Base-by-base conservation (phyloP, 2,329 filamentous ascomycete genomes). In the Colletotrichum aenigma region DNA sequence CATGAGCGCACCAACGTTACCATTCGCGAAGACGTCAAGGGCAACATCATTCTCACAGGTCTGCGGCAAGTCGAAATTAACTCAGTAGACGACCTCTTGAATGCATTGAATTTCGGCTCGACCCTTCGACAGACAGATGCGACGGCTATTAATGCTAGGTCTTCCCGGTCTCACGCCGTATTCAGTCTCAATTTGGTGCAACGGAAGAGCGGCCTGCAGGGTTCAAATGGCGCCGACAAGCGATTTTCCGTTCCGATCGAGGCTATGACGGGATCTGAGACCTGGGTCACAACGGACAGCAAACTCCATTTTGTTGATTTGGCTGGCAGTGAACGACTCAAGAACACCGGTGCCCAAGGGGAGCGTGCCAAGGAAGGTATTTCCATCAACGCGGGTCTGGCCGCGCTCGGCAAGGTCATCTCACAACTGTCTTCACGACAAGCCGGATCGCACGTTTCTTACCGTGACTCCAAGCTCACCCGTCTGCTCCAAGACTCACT, bases 271-370 rank as follows among this genome's bases (percentile, higher is more conserved):
- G 90, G 91, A 28, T 91, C 93, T 21, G 91, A 93, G 38, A 89
- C 90, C 65, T 92, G 91, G 85, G 90, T 98, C 56, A 98, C 96
- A 0, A 94, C 97, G 12, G 97, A 99, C 84, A 99, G 97, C 91
- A 99, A 99, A 86, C 90, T 99, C 66, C 97, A 99, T 83, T 99
- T 99, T 82, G 97, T 99, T 75, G 97, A 99, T 91, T 87, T 99
- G 84, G 97, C 97, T 67, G 97, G 97, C 78, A 98, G 97, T 83
- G 97, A 99, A 86, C 92, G 97, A 79, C 88, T 99, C 81, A 99
- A 99, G 87, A 98, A 99, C 81, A 99, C 97, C 0, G 95, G 96
- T 38, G 97, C 97, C 1, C 96, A 98, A 77, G 97, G 97, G 58
- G 97, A 98, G 80, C 92, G 97, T 73, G 97, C 97, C 52, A 96